These are phyloP conservation scores for Agapanthus africanus DNA, from an alignment of 106 monocot genomes.

Conservation along the genomic window DNA sequence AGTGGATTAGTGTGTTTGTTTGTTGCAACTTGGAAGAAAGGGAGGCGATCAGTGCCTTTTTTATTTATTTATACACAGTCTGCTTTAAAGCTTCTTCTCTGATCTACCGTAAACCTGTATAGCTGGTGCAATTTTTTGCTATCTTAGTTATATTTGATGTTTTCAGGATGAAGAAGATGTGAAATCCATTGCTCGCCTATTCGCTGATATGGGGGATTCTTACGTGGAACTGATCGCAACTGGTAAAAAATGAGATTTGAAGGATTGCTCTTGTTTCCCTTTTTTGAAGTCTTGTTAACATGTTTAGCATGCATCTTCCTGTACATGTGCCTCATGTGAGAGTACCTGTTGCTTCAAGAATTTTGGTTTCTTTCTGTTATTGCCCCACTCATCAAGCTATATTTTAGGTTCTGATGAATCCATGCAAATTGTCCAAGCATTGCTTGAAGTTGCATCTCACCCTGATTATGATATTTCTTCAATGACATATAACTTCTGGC, in stretches of 20 bases:
- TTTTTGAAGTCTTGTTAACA: slow-evolving; percentile 1
- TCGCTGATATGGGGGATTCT: slow-evolving; percentile 96
- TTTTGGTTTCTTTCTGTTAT: slow-evolving; percentile 1
- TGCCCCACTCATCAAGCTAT: not conserved
- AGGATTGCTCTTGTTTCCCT: not conserved
- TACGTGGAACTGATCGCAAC: slow-evolving; percentile 93
- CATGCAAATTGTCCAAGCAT: slow-evolving; percentile 75
- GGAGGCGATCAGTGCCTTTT: no score
- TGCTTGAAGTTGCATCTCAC: slow-evolving; percentile 95
- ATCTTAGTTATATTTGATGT: not conserved
- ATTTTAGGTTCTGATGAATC: slow-evolving; percentile 87
- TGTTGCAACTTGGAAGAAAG: no score
- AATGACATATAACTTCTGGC: slow-evolving; percentile 99
- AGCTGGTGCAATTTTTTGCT: no score
- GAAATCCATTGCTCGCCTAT: slow-evolving; percentile 95
- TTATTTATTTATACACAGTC: no score
- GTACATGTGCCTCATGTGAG: not conserved
- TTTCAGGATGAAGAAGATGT: slow-evolving; percentile 96
- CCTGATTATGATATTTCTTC: slow-evolving; percentile 92
- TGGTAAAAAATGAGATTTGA: slow-evolving; percentile 30
- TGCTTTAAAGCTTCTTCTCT: not conserved
- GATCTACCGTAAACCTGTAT: not conserved
- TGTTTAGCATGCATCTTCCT: not conserved
- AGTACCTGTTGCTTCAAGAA: not conserved
- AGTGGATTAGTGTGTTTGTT: no score